phyloP scores from a whole-genome alignment of 345 rosid genomes.

The Clausena lansium region DNA sequence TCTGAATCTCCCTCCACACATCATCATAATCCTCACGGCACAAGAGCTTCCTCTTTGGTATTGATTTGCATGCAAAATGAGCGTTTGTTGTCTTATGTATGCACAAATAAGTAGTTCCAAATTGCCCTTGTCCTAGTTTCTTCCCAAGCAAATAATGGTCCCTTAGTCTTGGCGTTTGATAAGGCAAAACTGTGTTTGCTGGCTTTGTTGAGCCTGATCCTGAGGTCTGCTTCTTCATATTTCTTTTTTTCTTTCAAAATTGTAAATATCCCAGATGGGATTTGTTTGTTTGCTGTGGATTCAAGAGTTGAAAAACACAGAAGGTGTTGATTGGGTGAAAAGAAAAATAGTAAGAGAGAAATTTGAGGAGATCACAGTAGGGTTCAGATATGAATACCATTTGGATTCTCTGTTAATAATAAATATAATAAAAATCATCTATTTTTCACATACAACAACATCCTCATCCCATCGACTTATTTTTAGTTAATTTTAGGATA shows the following conservation, averaged over 20 bases:
- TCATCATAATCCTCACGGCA: slow-evolving; percentile 96
- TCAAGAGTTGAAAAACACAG: background rate
- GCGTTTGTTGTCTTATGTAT: slow-evolving; percentile 53
- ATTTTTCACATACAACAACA: no score
- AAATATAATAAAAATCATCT: background rate
- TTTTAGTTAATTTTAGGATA: background rate
- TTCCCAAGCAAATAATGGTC: slow-evolving; percentile 80
- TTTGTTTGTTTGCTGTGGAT: background rate
- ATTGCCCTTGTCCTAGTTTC: slow-evolving; percentile 94
- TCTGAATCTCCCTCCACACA: slow-evolving; percentile 97
- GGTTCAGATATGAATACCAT: background rate
- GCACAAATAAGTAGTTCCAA: slow-evolving; percentile 84
- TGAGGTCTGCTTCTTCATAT: slow-evolving; percentile 19
- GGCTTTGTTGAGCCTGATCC: slow-evolving; percentile 35
- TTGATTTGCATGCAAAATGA: slow-evolving; percentile 84
- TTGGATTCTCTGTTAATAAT: background rate
- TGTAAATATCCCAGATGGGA: slow-evolving; percentile 13
- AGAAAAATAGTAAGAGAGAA: background rate
- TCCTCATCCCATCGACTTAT: background rate
- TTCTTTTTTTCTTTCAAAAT: background rate
- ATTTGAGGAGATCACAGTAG: background rate
- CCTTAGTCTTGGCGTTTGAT: slow-evolving; percentile 75
- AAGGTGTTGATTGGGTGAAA: background rate
- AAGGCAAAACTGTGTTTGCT: slow-evolving; percentile 62
- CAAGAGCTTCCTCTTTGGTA: slow-evolving; percentile 83